Percentiles rank a stretch among this genome's conserved stretches.
Conservation (phyloP, 495 filamentous ascomycete genomes). For the Hypoxylon intermedium region DNA sequence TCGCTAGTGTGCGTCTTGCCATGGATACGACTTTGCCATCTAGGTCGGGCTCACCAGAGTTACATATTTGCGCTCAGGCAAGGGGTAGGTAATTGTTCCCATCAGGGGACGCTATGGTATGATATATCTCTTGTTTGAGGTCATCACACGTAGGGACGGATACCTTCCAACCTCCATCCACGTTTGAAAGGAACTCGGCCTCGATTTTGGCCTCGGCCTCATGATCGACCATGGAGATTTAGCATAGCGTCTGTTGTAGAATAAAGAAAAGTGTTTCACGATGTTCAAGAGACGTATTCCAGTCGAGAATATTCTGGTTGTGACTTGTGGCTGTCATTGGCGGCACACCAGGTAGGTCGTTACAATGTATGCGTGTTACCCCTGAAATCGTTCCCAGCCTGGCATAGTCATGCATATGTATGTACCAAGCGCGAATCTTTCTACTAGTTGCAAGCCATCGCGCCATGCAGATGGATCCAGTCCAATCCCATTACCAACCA, state of each 20-base stretch:
- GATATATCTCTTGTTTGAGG: conserved; percentile 6
- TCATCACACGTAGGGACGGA: background rate
- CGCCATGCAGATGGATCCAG: too few species aligned
- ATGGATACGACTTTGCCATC: conserved; percentile 13
- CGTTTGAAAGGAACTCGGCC: too few species aligned
- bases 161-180: background rate
- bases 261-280: conserved; percentile 32
- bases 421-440: too few species aligned
- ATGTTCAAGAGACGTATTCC: conserved; percentile 19
- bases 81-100: background rate
- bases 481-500: too few species aligned
- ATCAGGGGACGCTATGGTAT: conserved; percentile 12
- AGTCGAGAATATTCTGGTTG: too few species aligned
- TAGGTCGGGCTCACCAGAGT: background rate
- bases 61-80: conserved; percentile 10
- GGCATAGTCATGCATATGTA: too few species aligned
- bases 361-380: too few species aligned
- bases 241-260: conserved; percentile 20
- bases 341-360: too few species aligned
- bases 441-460: too few species aligned
- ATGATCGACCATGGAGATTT: conserved; percentile 21
- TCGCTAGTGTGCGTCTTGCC: conserved; percentile 14
- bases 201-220: conserved; percentile 3
- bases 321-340: too few species aligned
- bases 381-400: too few species aligned